Evolutionary conservation across 257 asterid genomes (phyloP).

Genomic region (Nicotiana benthamiana): DNA sequence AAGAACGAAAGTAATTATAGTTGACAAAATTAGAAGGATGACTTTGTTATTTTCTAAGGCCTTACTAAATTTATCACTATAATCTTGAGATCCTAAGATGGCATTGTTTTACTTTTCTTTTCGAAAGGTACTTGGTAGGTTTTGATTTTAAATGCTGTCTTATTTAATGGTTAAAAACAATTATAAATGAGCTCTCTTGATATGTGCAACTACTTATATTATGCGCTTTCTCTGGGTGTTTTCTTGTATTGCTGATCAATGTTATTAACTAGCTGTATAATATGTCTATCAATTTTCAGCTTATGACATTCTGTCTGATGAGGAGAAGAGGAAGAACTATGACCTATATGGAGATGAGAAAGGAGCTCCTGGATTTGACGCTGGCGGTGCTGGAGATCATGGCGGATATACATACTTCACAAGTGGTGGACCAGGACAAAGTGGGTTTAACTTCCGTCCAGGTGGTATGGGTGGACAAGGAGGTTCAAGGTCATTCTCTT

Average conservation of each 20-base stretch:
- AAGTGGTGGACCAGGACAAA: constrained; percentile 66
- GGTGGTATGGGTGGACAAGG: constrained; percentile 77
- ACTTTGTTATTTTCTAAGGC: not conserved
- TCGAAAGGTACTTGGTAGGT: not conserved
- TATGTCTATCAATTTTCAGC: constrained; percentile 37
- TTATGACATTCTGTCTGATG: constrained; percentile 81
- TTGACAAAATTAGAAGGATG: not conserved
- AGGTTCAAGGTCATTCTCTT: constrained; percentile 70
- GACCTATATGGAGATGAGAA: constrained; percentile 90
- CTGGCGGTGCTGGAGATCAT: constrained; percentile 46
- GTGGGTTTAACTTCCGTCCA: constrained; percentile 69
- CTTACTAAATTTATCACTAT: not conserved
- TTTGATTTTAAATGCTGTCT: not conserved
- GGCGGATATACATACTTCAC: constrained; percentile 59
- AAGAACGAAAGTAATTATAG: not conserved
- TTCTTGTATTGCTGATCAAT: constrained; percentile 1
- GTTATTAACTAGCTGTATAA: not conserved
- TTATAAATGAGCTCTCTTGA: not conserved
- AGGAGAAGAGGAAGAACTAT: constrained; percentile 81
- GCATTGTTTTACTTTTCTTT: not conserved
- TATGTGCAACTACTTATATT: not conserved
- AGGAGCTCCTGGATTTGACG: constrained; percentile 64
- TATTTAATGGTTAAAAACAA: not conserved
- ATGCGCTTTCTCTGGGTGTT: not conserved
- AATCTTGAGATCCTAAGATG: not conserved